Evolutionary conservation across 768 basidiomycete species (phyloP), one percentile per base, ranked within the genome.

Genomic region (Kwoniella newhampshirensis): DNA sequence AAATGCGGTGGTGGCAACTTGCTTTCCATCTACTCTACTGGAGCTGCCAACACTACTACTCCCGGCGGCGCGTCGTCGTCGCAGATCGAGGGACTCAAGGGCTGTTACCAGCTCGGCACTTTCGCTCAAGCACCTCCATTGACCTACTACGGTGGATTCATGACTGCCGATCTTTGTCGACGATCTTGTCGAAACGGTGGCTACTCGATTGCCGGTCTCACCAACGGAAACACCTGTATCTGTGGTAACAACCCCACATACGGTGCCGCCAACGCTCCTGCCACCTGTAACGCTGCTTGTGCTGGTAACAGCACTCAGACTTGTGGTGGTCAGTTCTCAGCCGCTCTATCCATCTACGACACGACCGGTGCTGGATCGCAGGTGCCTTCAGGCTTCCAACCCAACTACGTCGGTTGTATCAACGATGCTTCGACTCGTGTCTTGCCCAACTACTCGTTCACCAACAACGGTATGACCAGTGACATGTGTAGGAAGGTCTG

Each of bases 91-190:
- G 67, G 67, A 12, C 28, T 53, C 44, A 59, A 62, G 26, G 67
- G 67, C 8, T 68, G 67, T 54, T 68, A 57, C 59, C 28, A 45
- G 1, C 18, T 46, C 13, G 61, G 60, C 3, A 58, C 57, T 11
- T 63, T 65, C 53, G 28, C 45, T 32, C 27, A 57, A 8, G 26
- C 47, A n/a, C 39, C 64, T 18, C 40, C 57, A 1, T 54, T 60
- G 46, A 44, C 51, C 9, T 68, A 65, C 59, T 26, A 27, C 15
- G 30, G 35, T 23, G 42, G 40, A 35, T 23, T 20, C 28, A 66
- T 70, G 63, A 68, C 69, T 2, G 47, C 70, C 30, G 50, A 49
- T 13, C 59, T 71, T 8, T 75, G 68, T 62, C 70, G 67, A 52
- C 59, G 67, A 23, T 58, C 64, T 7, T 74, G 73, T 49, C 36